Percentiles rank a stretch among this genome's conserved stretches.
phyloP scores from a whole-genome alignment of 2,329 filamentous ascomycete genomes.

The Pseudogymnoascus destructans region DNA sequence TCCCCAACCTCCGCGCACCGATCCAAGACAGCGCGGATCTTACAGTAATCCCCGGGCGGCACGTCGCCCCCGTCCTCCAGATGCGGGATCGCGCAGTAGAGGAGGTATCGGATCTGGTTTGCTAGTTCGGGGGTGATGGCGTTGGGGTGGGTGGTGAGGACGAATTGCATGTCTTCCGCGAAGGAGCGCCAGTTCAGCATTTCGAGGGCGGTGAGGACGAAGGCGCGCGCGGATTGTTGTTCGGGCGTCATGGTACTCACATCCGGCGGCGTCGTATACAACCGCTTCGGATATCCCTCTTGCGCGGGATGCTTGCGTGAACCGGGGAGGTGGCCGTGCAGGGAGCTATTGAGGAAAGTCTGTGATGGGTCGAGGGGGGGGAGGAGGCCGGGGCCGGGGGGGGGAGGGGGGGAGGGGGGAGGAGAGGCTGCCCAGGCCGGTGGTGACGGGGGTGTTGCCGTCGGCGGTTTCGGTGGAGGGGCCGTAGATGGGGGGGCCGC shows the following conservation, averaged over 20 bases:
- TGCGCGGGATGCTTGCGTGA: not conserved
- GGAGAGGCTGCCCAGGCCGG: not conserved
- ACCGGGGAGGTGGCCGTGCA: not conserved
- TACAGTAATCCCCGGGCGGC: not conserved
- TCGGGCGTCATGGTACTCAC: not conserved
- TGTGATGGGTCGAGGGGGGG: not conserved
- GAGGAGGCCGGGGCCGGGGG: not conserved
- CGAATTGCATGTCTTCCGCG: not conserved
- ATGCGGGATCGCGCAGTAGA: not conserved
- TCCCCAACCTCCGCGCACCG: not conserved
- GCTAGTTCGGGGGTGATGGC: not conserved
- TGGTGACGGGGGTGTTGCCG: not conserved
- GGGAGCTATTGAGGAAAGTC: not conserved
- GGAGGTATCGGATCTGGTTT: not conserved
- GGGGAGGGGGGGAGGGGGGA: not conserved
- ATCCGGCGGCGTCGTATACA: not conserved
- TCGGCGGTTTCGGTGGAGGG: not conserved
- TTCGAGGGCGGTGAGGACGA: not conserved
- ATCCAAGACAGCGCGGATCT: not conserved
- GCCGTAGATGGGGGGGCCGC: not conserved
- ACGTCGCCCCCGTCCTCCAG: not conserved
- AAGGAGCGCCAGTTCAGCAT: not conserved
- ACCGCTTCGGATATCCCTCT: not conserved
- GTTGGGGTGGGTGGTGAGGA: not conserved
- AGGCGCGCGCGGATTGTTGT: not conserved